These are phyloP conservation scores for Leptosphaerulina australis DNA, from an alignment of 2,329 filamentous ascomycete genomes.

Conservation along the genomic window DNA sequence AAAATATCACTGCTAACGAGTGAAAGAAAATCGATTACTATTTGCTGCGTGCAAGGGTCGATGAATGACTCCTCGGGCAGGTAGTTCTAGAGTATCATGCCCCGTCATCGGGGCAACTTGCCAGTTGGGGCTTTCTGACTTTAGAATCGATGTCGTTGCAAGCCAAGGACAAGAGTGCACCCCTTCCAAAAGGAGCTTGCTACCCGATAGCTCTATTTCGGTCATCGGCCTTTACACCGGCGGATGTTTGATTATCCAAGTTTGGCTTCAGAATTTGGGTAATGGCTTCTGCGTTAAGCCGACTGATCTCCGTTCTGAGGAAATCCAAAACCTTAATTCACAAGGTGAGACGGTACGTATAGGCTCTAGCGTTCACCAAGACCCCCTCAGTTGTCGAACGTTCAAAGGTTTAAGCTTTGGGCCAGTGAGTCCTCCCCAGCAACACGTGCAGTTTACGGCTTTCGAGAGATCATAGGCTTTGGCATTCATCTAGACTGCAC, in stretches of 20 bases:
- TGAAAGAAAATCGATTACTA: not conserved
- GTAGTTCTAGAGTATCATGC: not conserved
- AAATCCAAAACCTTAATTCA: not conserved
- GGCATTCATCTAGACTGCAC: not conserved
- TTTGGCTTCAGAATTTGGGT: not conserved
- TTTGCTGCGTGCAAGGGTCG: not conserved
- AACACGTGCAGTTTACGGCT: constrained; percentile 2
- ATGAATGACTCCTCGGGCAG: not conserved
- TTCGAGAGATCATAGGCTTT: constrained; percentile 1
- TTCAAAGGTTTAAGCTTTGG: constrained; percentile 5
- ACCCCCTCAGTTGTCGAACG: constrained; percentile 2
- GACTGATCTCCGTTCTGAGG: not conserved
- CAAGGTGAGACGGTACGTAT: not conserved
- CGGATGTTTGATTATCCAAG: not conserved
- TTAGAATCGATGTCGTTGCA: not conserved
- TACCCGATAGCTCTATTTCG: not conserved
- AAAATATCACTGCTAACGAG: not conserved
- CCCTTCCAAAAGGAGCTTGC: constrained; percentile 5
- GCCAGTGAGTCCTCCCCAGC: not conserved
- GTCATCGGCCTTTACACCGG: not conserved
- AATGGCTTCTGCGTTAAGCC: not conserved
- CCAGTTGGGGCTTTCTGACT: not conserved
- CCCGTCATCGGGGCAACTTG: not conserved
- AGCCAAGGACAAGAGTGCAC: not conserved
- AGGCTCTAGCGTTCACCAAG: not conserved